Evolutionary conservation across 2,329 filamentous ascomycete species (phyloP).

Genomic region (Cordyceps cicadae): DNA sequence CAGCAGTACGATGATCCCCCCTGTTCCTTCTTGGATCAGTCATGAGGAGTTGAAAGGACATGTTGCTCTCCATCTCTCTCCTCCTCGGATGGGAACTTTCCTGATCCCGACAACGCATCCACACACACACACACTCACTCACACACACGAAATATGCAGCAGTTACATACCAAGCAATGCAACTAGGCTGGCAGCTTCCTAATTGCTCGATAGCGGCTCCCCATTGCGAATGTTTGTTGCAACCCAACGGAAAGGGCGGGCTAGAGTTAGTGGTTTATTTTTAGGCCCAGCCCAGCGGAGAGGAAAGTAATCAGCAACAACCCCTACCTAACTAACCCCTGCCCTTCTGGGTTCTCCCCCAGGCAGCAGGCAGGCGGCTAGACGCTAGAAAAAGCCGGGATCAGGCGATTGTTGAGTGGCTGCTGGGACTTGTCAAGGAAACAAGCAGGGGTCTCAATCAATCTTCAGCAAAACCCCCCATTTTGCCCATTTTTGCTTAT

Average conservation of each 20-base stretch:
- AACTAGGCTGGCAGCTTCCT: background rate
- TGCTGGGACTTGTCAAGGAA: no score
- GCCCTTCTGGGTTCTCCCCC: no score
- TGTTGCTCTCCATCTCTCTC: background rate
- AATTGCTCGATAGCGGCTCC: conserved; percentile 1
- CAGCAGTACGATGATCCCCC: background rate
- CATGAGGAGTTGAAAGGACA: background rate
- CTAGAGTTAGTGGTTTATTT: no score
- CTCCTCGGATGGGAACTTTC: background rate
- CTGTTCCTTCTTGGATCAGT: background rate
- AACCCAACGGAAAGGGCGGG: background rate
- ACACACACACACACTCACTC: background rate
- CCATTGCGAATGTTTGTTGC: background rate
- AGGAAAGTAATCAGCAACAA: no score
- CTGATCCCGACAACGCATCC: background rate
- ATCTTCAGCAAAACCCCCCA: no score
- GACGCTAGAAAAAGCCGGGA: no score
- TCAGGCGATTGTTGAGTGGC: no score
- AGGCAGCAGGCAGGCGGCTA: no score
- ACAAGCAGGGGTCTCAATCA: no score
- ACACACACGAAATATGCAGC: background rate
- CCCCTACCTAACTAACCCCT: no score
- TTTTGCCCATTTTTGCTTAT: no score
- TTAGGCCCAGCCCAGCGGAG: no score
- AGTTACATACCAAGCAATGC: background rate